A percentile compares a stretch with the other conserved stretches of the same genome.
Evolutionary conservation across 306 rosid species (phyloP).

Genomic region (Oemleria cerasiformis): DNA sequence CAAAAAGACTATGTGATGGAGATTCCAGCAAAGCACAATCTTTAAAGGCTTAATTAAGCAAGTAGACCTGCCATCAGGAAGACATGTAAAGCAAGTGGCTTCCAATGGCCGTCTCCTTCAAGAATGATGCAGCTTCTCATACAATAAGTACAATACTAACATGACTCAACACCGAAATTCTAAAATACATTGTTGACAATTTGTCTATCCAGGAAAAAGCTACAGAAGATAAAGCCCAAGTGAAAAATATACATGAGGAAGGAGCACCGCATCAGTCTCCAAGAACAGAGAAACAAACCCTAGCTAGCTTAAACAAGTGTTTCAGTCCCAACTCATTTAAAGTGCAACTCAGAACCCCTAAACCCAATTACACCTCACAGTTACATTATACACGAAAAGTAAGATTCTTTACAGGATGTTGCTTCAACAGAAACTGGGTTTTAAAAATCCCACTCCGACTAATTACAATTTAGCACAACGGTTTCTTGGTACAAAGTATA

Average conservation of each 20-base stretch:
- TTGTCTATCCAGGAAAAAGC: background rate
- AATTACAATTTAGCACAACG: conserved; percentile 22
- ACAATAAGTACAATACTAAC: conserved; percentile 4
- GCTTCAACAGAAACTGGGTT: conserved; percentile 16
- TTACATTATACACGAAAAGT: background rate
- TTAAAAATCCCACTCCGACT: conserved; percentile 12
- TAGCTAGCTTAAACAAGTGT: background rate
- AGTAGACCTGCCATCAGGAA: background rate
- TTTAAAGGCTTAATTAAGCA: conserved; percentile 10
- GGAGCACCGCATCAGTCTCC: conserved; percentile 10
- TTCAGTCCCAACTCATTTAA: conserved; percentile 12
- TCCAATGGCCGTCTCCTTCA: background rate
- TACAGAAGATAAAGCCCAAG: conserved; percentile 8
- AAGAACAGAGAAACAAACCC: conserved; percentile 4
- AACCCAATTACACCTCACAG: background rate
- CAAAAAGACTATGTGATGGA: background rate
- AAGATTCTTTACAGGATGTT: conserved; percentile 11
- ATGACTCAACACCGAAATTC: background rate
- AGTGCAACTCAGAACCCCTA: conserved; percentile 11
- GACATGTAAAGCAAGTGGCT: conserved; percentile 6
- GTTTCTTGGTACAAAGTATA: background rate
- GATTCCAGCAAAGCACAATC: conserved; percentile 2
- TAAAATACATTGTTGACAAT: conserved; percentile 2
- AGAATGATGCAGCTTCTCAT: conserved; percentile 18
- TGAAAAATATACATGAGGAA: conserved; percentile 3